These are phyloP conservation scores for Phoenix dactylifera DNA, from an alignment of 176 grass and related monocot genomes.

Conservation along the genomic window DNA sequence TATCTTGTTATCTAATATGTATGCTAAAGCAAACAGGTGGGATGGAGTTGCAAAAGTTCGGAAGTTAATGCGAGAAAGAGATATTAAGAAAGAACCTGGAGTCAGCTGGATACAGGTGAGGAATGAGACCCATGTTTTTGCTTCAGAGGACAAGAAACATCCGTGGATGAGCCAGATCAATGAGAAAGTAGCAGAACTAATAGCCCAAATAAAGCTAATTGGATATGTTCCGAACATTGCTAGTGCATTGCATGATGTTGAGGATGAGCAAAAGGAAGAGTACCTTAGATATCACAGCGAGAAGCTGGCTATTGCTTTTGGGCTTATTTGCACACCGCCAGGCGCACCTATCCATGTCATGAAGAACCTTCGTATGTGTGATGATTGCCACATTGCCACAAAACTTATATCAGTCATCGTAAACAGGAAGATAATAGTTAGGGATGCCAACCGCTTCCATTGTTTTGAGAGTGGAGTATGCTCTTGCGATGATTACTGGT, in stretches of 20 bases:
- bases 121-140: constrained; percentile 47
- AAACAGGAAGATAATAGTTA: constrained; percentile 46
- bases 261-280: constrained; percentile 78
- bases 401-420: constrained; percentile 50
- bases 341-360: constrained; percentile 44
- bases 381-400: constrained; percentile 68
- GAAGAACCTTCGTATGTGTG: constrained; percentile 76
- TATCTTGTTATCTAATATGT: constrained; percentile 78
- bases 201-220: constrained; percentile 57
- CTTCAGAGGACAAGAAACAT: constrained; percentile 56
- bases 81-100: constrained; percentile 65
- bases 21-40: constrained; percentile 75
- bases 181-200: constrained; percentile 43
- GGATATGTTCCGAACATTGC: constrained; percentile 57
- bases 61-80: constrained; percentile 56
- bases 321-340: constrained; percentile 36
- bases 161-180: constrained; percentile 41
- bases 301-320: constrained; percentile 62
- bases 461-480: constrained; percentile 54
- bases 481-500: constrained; percentile 78
- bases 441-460: constrained; percentile 66
- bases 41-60: constrained; percentile 57
- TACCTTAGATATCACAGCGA: constrained; percentile 69
- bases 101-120: constrained; percentile 81
- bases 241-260: constrained; percentile 56